Conservation (phyloP, 129 eudicot species). For the Centaurea solstitialis region DNA sequence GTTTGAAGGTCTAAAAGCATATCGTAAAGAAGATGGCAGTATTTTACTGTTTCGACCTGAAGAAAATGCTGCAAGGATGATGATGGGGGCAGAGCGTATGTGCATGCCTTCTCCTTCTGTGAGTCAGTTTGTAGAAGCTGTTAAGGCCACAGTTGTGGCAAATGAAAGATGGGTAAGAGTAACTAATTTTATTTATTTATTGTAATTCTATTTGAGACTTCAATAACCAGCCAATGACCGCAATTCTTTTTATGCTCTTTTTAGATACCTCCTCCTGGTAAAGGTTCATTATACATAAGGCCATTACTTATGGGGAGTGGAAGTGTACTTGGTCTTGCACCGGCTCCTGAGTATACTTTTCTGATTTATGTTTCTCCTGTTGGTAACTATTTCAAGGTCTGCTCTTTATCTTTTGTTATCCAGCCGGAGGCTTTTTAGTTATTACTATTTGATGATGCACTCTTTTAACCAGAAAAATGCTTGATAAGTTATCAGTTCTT, state of each 20-base stretch:
- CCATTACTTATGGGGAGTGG: conserved; percentile 98
- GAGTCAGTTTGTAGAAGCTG: conserved; percentile 94
- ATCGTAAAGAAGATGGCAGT: conserved; percentile 69
- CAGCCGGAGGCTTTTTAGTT: no score
- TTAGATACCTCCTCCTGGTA: conserved; percentile 93
- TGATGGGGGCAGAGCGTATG: conserved; percentile 88
- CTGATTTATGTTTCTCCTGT: conserved; percentile 91
- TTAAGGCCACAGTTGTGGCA: conserved; percentile 76
- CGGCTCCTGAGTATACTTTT: conserved; percentile 96
- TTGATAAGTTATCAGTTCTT: not conserved
- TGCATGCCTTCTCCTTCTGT: conserved; percentile 96
- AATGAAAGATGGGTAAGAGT: conserved; percentile 85
- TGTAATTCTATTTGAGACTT: no score
- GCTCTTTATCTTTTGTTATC: not conserved
- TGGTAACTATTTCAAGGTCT: conserved; percentile 95
- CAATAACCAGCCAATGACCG: no score
- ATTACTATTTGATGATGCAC: not conserved
- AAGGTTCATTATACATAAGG: conserved; percentile 87
- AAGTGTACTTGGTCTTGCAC: conserved; percentile 95
- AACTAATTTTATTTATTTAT: not conserved
- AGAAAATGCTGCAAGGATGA: conserved; percentile 85
- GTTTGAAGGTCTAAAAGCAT: conserved; percentile 95
- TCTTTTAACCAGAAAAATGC: not conserved
- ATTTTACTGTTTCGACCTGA: conserved; percentile 86
- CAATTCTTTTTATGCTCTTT: not conserved